Evolutionary conservation across 2,329 filamentous ascomycete species (phyloP), one percentile per base, ranked within the genome.

Genomic region (Stachybotrys elegans): DNA sequence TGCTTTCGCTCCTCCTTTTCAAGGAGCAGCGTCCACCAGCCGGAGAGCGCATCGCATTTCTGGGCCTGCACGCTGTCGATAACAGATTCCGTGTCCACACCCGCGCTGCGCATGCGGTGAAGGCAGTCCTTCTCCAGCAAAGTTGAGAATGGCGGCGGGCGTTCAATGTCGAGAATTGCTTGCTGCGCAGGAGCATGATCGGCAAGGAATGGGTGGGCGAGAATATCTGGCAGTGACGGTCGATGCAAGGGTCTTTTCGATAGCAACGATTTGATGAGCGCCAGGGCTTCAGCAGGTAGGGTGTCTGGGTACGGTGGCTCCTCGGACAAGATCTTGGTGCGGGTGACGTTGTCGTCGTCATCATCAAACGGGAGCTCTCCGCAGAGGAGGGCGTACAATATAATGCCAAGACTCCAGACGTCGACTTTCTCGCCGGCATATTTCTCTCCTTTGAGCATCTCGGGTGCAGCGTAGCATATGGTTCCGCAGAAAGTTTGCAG

Each of bases 351-450:
- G 60, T 98, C 93, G 58, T 95, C 86, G 60, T 98, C 93, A 52
- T 97, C 93, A 65, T 98, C 93, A 57, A 95, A 98, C 0, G 93
- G 93, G 32, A 98, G 73, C 65, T 93, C 88, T 44, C 88, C 88
- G 49, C 84, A 88, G 21, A 94, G 70, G 46, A 94, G 69, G 40
- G 88, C 88, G 58, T 91, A 93, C 2, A 93, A 72, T 48, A 94
- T 93, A 44, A 94, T 84, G 12, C 88, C 88, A 52, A 94, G 62
- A 58, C 88, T 93, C 88, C 88, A 98, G 5, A 98, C 90, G 59
- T 98, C 93, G 40, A 98, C 92, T 70, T 96, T 97, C 70, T 96
- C 90, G 21, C 90, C 92, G 0, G 91, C 93, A 61, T 98, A 98
- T 65, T 95, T 97, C 65, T 98, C 93, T 31, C 91, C 93, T 64